A percentile compares a stretch with the other conserved stretches of the same genome.
Conservation (phyloP, 1,284 basidiomycete species). For the Trichosporon faecale region DNA sequence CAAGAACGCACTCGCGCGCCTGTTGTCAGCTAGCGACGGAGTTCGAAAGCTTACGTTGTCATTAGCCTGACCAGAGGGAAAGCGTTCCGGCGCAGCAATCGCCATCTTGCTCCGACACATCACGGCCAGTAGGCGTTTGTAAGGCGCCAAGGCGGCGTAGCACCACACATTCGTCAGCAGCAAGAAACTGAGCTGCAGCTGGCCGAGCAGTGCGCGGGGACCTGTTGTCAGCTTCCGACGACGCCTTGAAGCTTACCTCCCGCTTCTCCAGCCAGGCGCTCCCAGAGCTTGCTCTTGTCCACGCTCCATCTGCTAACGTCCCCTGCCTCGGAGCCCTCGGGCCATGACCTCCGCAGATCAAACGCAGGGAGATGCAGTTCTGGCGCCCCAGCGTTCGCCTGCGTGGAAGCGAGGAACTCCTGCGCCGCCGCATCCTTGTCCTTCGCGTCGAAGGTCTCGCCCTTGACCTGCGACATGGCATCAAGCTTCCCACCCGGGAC, state of each 20-base stretch:
- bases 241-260: slow-evolving; percentile 37
- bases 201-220: slow-evolving; percentile 42
- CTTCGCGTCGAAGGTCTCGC: slow-evolving; percentile 21
- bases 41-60: neutral
- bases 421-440: neutral
- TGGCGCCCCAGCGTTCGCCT: neutral
- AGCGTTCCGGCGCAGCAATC: slow-evolving; percentile 18
- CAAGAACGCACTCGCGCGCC: slow-evolving; percentile 13
- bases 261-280: slow-evolving; percentile 35
- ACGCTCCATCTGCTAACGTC: slow-evolving; percentile 50
- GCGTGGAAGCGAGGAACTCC: neutral
- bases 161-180: slow-evolving; percentile 52
- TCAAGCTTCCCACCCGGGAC: slow-evolving; percentile 43
- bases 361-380: slow-evolving; percentile 44
- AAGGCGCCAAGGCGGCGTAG: slow-evolving; percentile 48
- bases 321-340: slow-evolving; percentile 49
- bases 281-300: slow-evolving; percentile 54
- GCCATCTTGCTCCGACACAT: slow-evolving; percentile 38
- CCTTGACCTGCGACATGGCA: slow-evolving; percentile 39
- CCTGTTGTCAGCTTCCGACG: slow-evolving; percentile 31
- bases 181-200: slow-evolving; percentile 53
- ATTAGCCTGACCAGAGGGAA: neutral
- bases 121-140: slow-evolving; percentile 50
- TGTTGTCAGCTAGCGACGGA: neutral
- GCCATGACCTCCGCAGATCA: slow-evolving; percentile 52